Evolutionary conservation across 2,329 filamentous ascomycete genomes (phyloP).

Genomic region (Arthrobotrys entomopaga): DNA sequence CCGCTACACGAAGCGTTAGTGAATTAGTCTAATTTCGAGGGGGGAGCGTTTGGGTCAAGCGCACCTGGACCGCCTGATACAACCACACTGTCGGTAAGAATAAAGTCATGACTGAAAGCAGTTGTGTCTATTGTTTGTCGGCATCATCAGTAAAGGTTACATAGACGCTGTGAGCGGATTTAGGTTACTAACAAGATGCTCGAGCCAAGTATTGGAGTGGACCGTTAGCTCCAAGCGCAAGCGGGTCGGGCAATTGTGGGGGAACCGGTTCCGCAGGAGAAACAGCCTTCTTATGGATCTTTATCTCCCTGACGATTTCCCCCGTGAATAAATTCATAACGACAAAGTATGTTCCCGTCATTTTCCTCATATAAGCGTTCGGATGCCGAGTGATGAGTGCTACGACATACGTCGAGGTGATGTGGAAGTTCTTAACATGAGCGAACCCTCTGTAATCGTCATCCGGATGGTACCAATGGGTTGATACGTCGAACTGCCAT

Average conservation of each 20-base stretch:
- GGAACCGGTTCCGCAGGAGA: conserved; percentile 36
- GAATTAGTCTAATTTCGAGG: conserved; percentile 38
- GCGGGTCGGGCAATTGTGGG: conserved; percentile 4
- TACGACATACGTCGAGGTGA: conserved; percentile 59
- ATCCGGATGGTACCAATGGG: conserved; percentile 57
- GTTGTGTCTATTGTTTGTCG: conserved; percentile 56
- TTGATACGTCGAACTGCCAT: conserved; percentile 58
- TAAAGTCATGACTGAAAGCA: conserved; percentile 59
- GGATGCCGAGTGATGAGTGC: conserved; percentile 59
- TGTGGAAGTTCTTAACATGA: conserved; percentile 59
- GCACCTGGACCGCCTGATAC: conserved; percentile 59
- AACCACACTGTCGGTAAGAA: conserved; percentile 59
- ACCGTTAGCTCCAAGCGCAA: conserved; percentile 26
- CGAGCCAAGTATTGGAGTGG: conserved; percentile 33
- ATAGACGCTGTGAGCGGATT: background rate
- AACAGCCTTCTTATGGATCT: conserved; percentile 53
- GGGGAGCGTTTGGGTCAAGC: conserved; percentile 19
- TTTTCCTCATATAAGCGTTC: conserved; percentile 57
- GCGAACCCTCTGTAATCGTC: conserved; percentile 57
- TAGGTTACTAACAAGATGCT: conserved; percentile 40
- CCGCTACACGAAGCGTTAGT: conserved; percentile 15
- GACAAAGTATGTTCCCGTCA: conserved; percentile 59
- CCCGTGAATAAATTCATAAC: conserved; percentile 54
- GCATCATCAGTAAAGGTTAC: background rate
- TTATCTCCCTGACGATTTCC: conserved; percentile 42